phyloP scores from a whole-genome alignment of 805 yeast genomes.

The Yarrowia hollandica region DNA sequence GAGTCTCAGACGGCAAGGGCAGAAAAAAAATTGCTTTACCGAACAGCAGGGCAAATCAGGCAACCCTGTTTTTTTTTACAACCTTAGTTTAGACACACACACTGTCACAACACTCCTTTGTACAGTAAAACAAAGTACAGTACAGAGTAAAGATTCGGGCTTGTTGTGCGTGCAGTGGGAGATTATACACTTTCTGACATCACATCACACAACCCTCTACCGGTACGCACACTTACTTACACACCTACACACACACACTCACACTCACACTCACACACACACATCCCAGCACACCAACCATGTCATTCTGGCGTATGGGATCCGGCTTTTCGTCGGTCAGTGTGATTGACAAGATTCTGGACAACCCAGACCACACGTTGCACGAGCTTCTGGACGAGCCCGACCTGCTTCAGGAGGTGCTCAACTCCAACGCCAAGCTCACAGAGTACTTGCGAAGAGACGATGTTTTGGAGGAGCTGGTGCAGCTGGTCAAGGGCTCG shows the following conservation, averaged over 20 bases:
- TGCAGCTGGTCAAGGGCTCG: conserved; percentile 39
- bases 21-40: too few relatives aligned
- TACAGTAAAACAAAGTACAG: too few relatives aligned
- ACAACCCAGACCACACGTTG: conserved; percentile 47
- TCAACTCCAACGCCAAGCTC: conserved; percentile 70
- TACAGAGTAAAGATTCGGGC: too few relatives aligned
- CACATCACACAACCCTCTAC: too few relatives aligned
- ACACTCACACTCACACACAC: not conserved
- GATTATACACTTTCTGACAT: too few relatives aligned
- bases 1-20: too few relatives aligned
- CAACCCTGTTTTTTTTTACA: conserved; percentile 27
- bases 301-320: conserved; percentile 63
- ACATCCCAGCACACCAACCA: conserved; percentile 30
- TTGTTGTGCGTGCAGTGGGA: too few relatives aligned
- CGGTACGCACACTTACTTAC: too few relatives aligned
- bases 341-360: conserved; percentile 53
- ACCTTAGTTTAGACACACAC: conserved; percentile 8
- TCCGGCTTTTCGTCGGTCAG: conserved; percentile 58
- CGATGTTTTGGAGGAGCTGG: conserved; percentile 64
- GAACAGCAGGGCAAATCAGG: conserved; percentile 26
- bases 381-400: conserved; percentile 68
- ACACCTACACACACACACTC: too few relatives aligned
- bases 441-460: conserved; percentile 80
- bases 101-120: too few relatives aligned
- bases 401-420: conserved; percentile 69